A percentile compares a stretch with the other conserved stretches of the same genome.
phyloP scores from a whole-genome alignment of 805 yeast genomes.

The Danielozyma ontarioensis region DNA sequence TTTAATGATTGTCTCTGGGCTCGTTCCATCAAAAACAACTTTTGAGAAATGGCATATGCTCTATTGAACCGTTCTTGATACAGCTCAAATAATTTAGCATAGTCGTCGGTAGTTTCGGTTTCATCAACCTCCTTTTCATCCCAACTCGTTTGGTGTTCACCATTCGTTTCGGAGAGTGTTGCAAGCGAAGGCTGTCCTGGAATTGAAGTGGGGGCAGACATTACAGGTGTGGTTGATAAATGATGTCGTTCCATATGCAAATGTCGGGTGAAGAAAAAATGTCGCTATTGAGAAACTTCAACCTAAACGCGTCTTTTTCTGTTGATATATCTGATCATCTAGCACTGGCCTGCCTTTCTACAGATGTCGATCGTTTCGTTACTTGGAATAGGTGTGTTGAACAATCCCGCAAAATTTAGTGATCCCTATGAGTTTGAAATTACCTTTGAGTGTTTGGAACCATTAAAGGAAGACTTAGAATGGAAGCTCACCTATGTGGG shows the following conservation, averaged over 20 bases:
- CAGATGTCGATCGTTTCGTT: slow-evolving; percentile 96
- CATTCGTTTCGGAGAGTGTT: no score
- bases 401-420: slow-evolving; percentile 90
- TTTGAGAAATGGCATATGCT: slow-evolving; percentile 17
- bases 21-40: slow-evolving; percentile 26
- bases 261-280: background rate
- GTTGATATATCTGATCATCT: slow-evolving; percentile 1
- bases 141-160: no score
- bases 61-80: slow-evolving; percentile 21
- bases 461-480: slow-evolving; percentile 85
- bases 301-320: background rate
- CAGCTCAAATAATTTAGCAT: slow-evolving; percentile 20
- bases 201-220: background rate
- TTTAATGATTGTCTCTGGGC: slow-evolving; percentile 30
- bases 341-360: no score
- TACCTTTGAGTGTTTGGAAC: slow-evolving; percentile 94
- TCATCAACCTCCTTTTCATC: background rate
- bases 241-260: background rate
- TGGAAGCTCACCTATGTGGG: slow-evolving; percentile 98
- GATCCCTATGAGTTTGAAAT: slow-evolving; percentile 96
- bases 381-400: slow-evolving; percentile 84
- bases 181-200: no score
- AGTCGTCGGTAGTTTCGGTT: slow-evolving; percentile 12
- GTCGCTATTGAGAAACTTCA: no score
- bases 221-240: background rate